phyloP scores from a whole-genome alignment of 306 rosid species.

The Malus sieversii region DNA sequence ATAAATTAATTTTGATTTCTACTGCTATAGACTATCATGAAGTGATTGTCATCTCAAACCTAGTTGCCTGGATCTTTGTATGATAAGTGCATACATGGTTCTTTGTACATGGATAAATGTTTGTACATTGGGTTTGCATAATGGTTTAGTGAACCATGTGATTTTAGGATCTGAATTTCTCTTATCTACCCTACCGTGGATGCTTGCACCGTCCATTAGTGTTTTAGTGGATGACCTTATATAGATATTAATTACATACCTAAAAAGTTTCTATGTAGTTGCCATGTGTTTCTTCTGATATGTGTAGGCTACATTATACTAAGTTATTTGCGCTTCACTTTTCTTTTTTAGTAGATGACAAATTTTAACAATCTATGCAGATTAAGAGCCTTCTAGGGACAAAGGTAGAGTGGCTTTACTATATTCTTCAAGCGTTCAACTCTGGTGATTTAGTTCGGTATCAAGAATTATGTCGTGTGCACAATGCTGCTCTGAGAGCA shows the following conservation, averaged over 20 bases:
- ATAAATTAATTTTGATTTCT: background rate
- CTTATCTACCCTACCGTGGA: background rate
- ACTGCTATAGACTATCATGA: background rate
- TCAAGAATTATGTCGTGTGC: constrained; percentile 88
- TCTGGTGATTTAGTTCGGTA: constrained; percentile 84
- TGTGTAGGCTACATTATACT: background rate
- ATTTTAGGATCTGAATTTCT: background rate
- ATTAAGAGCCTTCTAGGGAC: constrained; percentile 79
- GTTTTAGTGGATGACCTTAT: background rate
- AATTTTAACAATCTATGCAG: constrained; percentile 32
- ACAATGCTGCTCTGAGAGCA: constrained; percentile 80
- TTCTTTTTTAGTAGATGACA: background rate
- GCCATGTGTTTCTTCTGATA: background rate
- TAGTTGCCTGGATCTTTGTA: background rate
- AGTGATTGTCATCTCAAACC: background rate
- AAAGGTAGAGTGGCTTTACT: constrained; percentile 99
- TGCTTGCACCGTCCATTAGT: background rate
- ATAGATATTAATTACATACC: background rate
- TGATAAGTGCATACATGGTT: background rate
- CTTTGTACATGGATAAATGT: background rate
- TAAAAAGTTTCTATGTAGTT: background rate
- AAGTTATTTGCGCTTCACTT: background rate
- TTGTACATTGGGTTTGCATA: background rate
- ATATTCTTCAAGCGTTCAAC: constrained; percentile 91
- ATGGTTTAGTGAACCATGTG: background rate